These are phyloP conservation scores for Phoma sp. DNA, from an alignment of 2,329 filamentous ascomycete species.

Conservation along the genomic window DNA sequence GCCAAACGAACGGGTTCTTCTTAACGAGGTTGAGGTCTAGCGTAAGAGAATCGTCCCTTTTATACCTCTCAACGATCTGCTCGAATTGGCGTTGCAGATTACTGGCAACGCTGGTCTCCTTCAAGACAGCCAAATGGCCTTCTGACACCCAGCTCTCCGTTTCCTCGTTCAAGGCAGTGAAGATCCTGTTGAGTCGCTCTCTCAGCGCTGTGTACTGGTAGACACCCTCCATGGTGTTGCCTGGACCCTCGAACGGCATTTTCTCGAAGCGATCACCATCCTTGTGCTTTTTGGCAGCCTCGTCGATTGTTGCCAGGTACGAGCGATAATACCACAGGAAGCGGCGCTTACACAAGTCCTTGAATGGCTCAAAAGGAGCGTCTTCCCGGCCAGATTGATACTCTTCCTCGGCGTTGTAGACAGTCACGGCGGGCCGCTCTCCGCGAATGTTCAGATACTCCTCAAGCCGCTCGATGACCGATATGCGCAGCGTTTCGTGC, in stretches of 20 bases:
- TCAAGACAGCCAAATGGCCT: conserved; percentile 66
- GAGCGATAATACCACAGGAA: conserved; percentile 97
- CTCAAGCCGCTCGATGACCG: conserved; percentile 85
- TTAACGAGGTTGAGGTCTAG: conserved; percentile 78
- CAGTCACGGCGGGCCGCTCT: conserved; percentile 44
- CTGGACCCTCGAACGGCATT: conserved; percentile 84
- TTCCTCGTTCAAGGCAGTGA: conserved; percentile 73
- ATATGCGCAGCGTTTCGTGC: conserved; percentile 86
- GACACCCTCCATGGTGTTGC: conserved; percentile 83
- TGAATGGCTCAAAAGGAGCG: conserved; percentile 80
- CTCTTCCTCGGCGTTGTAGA: conserved; percentile 59
- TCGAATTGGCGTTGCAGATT: conserved; percentile 85
- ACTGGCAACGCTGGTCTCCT: conserved; percentile 76
- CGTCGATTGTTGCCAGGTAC: conserved; percentile 74
- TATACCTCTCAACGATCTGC: conserved; percentile 78
- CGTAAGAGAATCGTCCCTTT: conserved; percentile 69
- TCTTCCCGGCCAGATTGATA: conserved; percentile 57
- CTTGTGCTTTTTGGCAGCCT: conserved; percentile 66
- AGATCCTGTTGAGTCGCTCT: conserved; percentile 71
- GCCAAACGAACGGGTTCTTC: conserved; percentile 88
- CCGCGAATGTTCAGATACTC: conserved; percentile 70
- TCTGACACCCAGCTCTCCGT: conserved; percentile 72
- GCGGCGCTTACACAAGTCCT: conserved; percentile 85
- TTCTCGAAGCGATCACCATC: conserved; percentile 70
- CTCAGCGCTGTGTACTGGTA: conserved; percentile 82